Conservation (phyloP, 2,329 filamentous ascomycete species). For the Acephala macrosclerotiorum region DNA sequence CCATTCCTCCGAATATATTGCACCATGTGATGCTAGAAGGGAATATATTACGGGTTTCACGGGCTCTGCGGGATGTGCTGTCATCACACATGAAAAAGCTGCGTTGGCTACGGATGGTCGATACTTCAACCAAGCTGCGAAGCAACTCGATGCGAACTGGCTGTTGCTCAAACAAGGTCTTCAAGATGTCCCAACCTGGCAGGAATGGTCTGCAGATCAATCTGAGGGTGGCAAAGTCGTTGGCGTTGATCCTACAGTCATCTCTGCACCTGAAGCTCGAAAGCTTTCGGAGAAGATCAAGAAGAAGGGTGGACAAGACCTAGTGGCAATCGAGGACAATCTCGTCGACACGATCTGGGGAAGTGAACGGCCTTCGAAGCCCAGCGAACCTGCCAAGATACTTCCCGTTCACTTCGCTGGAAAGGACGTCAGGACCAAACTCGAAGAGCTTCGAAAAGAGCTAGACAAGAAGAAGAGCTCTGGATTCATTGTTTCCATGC, state of each 20-base stretch:
- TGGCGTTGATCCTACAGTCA: conserved; percentile 87
- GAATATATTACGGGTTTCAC: conserved; percentile 94
- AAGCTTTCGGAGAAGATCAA: conserved; percentile 87
- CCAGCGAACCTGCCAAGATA: conserved; percentile 77
- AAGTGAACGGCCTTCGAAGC: conserved; percentile 72
- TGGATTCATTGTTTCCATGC: conserved; percentile 90
- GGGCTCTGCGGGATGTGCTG: conserved; percentile 91
- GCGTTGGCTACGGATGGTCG: conserved; percentile 93
- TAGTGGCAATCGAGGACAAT: conserved; percentile 81
- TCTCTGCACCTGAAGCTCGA: conserved; percentile 75
- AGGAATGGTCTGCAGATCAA: conserved; percentile 92
- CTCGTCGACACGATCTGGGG: conserved; percentile 94
- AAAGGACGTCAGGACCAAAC: conserved; percentile 82
- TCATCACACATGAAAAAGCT: conserved; percentile 86
- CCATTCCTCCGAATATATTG: conserved; percentile 98
- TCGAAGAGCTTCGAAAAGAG: conserved; percentile 87
- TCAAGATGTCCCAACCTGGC: conserved; percentile 94
- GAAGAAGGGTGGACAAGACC: conserved; percentile 80
- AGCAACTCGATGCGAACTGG: conserved; percentile 94
- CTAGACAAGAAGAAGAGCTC: conserved; percentile 87
- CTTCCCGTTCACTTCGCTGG: conserved; percentile 79
- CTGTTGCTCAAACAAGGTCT: conserved; percentile 89
- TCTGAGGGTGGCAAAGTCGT: conserved; percentile 87
- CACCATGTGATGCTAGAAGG: conserved; percentile 90
- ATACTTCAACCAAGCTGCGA: conserved; percentile 96